Evolutionary conservation across 805 yeast genomes (phyloP).

Genomic region (Candida germanica): DNA sequence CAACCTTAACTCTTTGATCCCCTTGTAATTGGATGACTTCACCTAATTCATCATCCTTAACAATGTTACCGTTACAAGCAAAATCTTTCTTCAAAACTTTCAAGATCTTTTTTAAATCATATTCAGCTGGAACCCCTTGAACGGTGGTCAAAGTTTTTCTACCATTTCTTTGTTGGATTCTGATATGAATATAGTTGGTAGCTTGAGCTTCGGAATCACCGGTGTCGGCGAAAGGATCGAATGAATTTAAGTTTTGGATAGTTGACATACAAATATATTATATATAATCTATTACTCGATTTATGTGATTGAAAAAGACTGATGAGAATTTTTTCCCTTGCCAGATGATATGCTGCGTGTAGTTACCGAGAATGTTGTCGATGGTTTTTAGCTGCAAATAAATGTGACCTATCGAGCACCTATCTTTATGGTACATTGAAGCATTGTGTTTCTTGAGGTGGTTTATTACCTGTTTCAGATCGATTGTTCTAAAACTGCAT

Average conservation of each 20-base stretch:
- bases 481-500: too few species aligned
- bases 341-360: too few species aligned
- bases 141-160: conserved; percentile 98
- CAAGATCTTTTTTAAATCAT: conserved; percentile 89
- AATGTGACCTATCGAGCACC: too few species aligned
- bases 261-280: conserved; percentile 60
- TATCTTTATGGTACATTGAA: too few species aligned
- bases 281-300: too few species aligned
- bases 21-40: conserved; percentile 98
- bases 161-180: conserved; percentile 99
- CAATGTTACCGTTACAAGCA: conserved; percentile 98
- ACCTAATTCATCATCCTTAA: conserved; percentile 93
- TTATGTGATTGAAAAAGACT: too few species aligned
- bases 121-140: conserved; percentile 94
- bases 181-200: conserved; percentile 92
- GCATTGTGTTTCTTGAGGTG: too few species aligned
- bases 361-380: too few species aligned
- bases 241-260: conserved; percentile 84
- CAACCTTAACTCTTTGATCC: conserved; percentile 95
- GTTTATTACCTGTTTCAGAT: too few species aligned
- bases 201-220: conserved; percentile 99
- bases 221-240: conserved; percentile 99
- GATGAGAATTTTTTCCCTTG: too few species aligned
- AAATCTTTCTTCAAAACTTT: conserved; percentile 95
- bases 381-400: too few species aligned